These are phyloP conservation scores for Kuraishia piskuri DNA, from an alignment of 805 yeast species.

Conservation along the genomic window DNA sequence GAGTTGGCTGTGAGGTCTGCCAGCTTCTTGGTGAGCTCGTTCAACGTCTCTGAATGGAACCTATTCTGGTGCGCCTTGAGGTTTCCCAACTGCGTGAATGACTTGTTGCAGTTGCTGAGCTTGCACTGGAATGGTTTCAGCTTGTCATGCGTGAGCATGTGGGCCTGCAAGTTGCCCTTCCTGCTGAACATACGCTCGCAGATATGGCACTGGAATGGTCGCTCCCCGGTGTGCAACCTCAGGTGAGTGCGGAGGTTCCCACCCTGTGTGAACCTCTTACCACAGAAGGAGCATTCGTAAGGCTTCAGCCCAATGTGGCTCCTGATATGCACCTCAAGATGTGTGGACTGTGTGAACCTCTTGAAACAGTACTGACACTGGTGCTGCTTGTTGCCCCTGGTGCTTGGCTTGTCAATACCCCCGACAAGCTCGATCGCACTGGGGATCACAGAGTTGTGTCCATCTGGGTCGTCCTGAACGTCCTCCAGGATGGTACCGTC, in stretches of 20 bases:
- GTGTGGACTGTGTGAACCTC: conserved; percentile 83
- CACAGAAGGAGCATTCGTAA: conserved; percentile 70
- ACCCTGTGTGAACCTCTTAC: conserved; percentile 80
- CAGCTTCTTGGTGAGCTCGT: conserved; percentile 53
- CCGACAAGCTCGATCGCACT: conserved; percentile 64
- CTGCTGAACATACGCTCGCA: conserved; percentile 78
- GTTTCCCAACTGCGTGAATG: conserved; percentile 88
- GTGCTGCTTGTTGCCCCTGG: conserved; percentile 40
- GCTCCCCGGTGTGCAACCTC: conserved; percentile 85
- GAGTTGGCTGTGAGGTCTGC: conserved; percentile 51
- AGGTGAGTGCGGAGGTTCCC: conserved; percentile 83
- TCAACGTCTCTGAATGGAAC: conserved; percentile 69
- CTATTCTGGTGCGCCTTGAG: conserved; percentile 91
- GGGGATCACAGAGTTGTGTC: conserved; percentile 38
- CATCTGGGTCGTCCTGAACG: conserved; percentile 7
- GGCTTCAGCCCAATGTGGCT: conserved; percentile 86
- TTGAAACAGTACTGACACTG: conserved; percentile 75
- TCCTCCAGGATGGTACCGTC: conserved; percentile 64
- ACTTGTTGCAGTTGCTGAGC: conserved; percentile 73
- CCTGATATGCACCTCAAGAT: conserved; percentile 80
- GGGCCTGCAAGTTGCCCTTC: conserved; percentile 89
- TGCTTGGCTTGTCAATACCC: conserved; percentile 62
- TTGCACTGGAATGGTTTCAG: conserved; percentile 73
- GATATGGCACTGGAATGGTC: conserved; percentile 73
- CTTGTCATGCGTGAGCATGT: conserved; percentile 71